Percentiles rank a stretch among this genome's conserved stretches.
Conservation (phyloP, 1,284 basidiomycete species). For the Leccinum griseonigrum region DNA sequence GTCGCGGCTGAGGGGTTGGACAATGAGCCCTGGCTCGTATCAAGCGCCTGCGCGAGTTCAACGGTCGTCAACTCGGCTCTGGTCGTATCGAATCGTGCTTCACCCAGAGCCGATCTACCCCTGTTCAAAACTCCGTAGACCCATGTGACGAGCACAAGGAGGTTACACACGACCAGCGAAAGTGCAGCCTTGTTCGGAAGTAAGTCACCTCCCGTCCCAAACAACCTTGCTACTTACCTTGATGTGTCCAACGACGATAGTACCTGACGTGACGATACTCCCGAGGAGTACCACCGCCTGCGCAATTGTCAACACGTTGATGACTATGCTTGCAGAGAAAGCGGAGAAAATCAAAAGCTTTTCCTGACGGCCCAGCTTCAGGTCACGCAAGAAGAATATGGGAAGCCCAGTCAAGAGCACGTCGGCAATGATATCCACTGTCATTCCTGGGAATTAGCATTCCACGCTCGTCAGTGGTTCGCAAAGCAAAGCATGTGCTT, state of each 20-base stretch:
- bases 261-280: neutral
- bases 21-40: neutral
- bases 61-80: neutral
- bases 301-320: neutral
- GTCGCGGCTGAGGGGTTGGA: neutral
- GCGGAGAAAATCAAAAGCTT: slow-evolving; percentile 11
- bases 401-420: slow-evolving; percentile 12
- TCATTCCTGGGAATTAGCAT: neutral
- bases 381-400: slow-evolving; percentile 8
- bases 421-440: slow-evolving; percentile 17
- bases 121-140: slow-evolving; percentile 10
- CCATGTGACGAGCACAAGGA: slow-evolving; percentile 19
- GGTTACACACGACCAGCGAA: slow-evolving; percentile 19
- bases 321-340: slow-evolving; percentile 16
- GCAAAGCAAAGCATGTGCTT: neutral
- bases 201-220: neutral
- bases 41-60: neutral
- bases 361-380: slow-evolving; percentile 7
- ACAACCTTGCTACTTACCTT: slow-evolving; percentile 8
- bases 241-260: slow-evolving; percentile 11
- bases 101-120: neutral
- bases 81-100: neutral
- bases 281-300: slow-evolving; percentile 10
- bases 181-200: slow-evolving; percentile 7
- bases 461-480: neutral